Evolutionary conservation across 768 basidiomycete genomes (phyloP).

Genomic region (Leccinum subgranulosum): DNA sequence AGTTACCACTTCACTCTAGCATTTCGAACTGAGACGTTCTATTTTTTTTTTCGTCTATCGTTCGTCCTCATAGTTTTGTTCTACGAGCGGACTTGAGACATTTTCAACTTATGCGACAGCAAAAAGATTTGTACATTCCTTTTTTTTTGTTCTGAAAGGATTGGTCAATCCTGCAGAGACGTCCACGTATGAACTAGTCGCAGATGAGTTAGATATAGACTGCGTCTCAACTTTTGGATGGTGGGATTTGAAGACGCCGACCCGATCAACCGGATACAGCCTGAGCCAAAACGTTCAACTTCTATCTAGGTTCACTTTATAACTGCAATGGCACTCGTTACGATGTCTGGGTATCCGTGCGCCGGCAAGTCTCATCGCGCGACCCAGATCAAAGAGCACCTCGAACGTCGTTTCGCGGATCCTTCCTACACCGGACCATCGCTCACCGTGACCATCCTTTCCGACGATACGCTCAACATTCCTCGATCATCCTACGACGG

Average conservation of each 20-base stretch:
- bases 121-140: neutral
- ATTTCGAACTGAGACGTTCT: neutral
- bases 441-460: slow-evolving; percentile 50
- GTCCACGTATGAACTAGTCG: neutral
- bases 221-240: neutral
- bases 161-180: neutral
- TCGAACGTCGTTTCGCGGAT: slow-evolving; percentile 51
- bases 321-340: slow-evolving; percentile 80
- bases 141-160: too few species aligned
- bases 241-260: neutral
- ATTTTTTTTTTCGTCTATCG: neutral
- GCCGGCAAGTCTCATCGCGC: slow-evolving; percentile 84
- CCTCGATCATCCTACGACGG: slow-evolving; percentile 70
- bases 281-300: neutral
- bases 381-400: slow-evolving; percentile 53
- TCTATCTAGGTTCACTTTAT: neutral
- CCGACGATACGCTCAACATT: slow-evolving; percentile 71
- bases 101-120: neutral
- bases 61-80: neutral
- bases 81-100: neutral
- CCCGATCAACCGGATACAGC: neutral
- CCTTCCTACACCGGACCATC: slow-evolving; percentile 51
- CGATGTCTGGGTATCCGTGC: slow-evolving; percentile 82
- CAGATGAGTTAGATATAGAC: neutral
- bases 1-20: neutral